phyloP scores from a whole-genome alignment of 169 alveolate genomes.

The Plasmodium berghei region DNA sequence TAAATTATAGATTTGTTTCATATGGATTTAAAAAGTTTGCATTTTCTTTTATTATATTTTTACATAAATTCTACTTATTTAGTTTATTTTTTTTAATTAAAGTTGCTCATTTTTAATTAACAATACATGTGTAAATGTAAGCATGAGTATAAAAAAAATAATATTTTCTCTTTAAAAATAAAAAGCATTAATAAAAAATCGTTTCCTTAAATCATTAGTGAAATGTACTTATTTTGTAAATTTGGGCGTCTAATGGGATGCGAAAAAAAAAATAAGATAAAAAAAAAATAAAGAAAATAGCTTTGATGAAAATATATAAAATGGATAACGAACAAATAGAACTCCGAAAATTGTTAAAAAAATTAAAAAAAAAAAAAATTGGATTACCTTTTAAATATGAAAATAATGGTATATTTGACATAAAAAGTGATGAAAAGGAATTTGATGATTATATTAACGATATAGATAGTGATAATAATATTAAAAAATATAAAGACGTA shows the following conservation, averaged over 20 bases:
- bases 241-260: not conserved
- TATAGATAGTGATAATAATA: not conserved
- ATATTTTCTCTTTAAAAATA: not conserved
- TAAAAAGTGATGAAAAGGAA: not conserved
- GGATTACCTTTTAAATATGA: not conserved
- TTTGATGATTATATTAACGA: conserved; percentile 11
- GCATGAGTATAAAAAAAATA: not conserved
- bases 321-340: not conserved
- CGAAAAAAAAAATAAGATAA: conserved; percentile 2
- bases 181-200: not conserved
- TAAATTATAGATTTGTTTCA: conserved; percentile 2
- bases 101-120: not conserved
- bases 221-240: not conserved
- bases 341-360: conserved; percentile 7
- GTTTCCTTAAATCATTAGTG: not conserved
- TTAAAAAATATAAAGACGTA: conserved; percentile 25
- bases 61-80: not conserved
- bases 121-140: not conserved
- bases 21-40: not conserved
- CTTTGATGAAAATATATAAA: too few relatives aligned
- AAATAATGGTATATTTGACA: conserved; percentile 2
- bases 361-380: conserved; percentile 22
- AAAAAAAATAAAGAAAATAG: not conserved
- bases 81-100: conserved; percentile 3
- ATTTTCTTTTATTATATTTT: not conserved